Evolutionary conservation across 179 eudicot species (phyloP).

Genomic region (Silene noctiflora): DNA sequence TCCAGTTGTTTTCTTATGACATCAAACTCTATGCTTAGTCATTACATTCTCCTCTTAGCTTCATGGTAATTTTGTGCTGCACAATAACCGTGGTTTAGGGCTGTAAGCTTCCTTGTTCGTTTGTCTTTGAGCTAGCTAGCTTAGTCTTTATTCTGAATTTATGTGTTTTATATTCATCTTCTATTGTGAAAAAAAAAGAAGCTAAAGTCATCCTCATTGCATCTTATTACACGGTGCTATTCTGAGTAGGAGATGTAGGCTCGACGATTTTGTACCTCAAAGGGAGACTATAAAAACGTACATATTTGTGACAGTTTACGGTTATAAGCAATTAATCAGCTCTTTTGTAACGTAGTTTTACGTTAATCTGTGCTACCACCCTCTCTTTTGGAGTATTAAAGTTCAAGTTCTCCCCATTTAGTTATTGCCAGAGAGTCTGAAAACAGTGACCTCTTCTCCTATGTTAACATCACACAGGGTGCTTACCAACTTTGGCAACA

Average conservation of each 20-base stretch:
- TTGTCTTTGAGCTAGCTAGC: too few species aligned
- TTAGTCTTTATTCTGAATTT: too few species aligned
- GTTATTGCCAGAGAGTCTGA: not conserved
- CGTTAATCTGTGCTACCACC: too few species aligned
- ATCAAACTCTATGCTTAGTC: not conserved
- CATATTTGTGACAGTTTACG: not conserved
- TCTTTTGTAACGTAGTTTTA: not conserved
- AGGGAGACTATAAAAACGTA: too few species aligned
- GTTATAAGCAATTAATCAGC: not conserved
- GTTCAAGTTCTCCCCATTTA: not conserved
- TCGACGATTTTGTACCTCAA: not conserved
- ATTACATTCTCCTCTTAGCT: too few species aligned
- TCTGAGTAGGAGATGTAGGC: not conserved
- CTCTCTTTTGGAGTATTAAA: not conserved
- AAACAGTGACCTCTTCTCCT: conserved; percentile 1
- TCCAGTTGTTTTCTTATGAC: not conserved
- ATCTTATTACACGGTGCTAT: too few species aligned
- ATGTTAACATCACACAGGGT: conserved; percentile 48
- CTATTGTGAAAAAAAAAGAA: too few species aligned
- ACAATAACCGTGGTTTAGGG: conserved; percentile 1
- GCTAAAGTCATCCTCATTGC: too few species aligned
- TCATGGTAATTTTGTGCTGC: not conserved
- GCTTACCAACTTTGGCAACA: conserved; percentile 97
- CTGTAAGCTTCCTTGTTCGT: too few species aligned
- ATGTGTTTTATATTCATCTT: too few species aligned